These are phyloP conservation scores for Candida palmyrensis DNA, from an alignment of 805 yeast genomes.

Conservation along the genomic window DNA sequence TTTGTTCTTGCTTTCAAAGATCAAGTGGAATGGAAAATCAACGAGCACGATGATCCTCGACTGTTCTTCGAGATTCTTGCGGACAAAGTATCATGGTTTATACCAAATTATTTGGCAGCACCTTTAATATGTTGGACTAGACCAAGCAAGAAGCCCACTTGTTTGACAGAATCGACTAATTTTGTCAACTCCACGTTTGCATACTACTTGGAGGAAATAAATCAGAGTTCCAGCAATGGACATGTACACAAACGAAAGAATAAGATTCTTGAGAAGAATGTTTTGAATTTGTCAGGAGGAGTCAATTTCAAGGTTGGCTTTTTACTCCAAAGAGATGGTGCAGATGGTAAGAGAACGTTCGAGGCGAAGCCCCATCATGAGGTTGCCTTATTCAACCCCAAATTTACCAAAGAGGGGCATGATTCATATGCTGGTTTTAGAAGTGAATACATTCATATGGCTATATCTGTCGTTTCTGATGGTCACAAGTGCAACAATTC, in stretches of 20 bases:
- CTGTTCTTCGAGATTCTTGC: constrained; percentile 63
- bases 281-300: constrained; percentile 57
- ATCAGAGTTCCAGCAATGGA: no score
- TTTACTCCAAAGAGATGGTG: constrained; percentile 43
- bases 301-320: constrained; percentile 55
- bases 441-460: constrained; percentile 36
- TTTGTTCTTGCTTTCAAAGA: constrained; percentile 70
- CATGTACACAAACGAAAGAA: no score
- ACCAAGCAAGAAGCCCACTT: constrained; percentile 38
- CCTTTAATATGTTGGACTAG: constrained; percentile 55
- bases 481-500: constrained; percentile 51
- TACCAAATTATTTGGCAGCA: constrained; percentile 66
- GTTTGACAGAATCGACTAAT: constrained; percentile 40
- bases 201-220: constrained; percentile 37
- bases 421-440: constrained; percentile 40
- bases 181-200: constrained; percentile 44
- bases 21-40: constrained; percentile 53
- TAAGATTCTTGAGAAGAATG: constrained; percentile 45
- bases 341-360: constrained; percentile 26
- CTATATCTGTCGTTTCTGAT: constrained; percentile 33
- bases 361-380: constrained; percentile 57
- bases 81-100: constrained; percentile 58
- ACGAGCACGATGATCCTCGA: constrained; percentile 63
- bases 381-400: constrained; percentile 53
- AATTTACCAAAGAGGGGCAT: constrained; percentile 32